Base-by-base conservation (phyloP, 176 grass and related monocot genomes). In the Carex scoparia region DNA sequence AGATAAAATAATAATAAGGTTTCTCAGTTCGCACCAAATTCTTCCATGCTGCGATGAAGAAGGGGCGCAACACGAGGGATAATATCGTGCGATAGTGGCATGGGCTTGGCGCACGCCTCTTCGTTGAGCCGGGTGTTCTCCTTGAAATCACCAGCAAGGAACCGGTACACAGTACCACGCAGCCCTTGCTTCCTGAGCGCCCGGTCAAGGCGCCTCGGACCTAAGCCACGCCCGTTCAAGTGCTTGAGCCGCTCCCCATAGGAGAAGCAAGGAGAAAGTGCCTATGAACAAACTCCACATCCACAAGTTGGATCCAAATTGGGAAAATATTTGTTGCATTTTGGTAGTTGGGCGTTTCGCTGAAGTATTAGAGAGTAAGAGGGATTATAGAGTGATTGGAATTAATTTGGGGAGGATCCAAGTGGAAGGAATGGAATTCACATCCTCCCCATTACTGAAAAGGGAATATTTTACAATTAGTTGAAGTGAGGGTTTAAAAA, bases 171-270 rank as follows among this genome's bases (percentile, higher is more conserved):
- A 35, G 79, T 92, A 79, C 93, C 91, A 3, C 86, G 51, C 56
- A 95, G 80, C 4, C 93, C 91, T 86, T 92, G 93, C 65, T 89
- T 7, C 28, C 93, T 68, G 3, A 95, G 90, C 82, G 16, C 81
- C 12, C 87, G 61, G 0, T 61, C 85, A 18, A 91, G 87, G 11
- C 91, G 85, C 37, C 69, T 84, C 61, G 93, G 93, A n/a, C 73
- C 68, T 84, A 87, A 89, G 87, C 93, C 91, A 95, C 1, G 78
- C 87, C 90, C 85, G 89, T 59, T 91, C 89, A 59, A 95, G 5
- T 35, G 38, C 48, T 76, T 71, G 79, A 7, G 82, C 81, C 10
- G 56, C 85, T 86, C 82, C 90, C 92, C 87, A 94, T 19, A 81
- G 71, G 4, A 86, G 0, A 11, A 15, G 16, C 40, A 69, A 85